Percentiles rank a stretch among this genome's conserved stretches.
Conservation (phyloP, 2,329 filamentous ascomycete species). For the Ophiocordyceps camponoti-floridani region DNA sequence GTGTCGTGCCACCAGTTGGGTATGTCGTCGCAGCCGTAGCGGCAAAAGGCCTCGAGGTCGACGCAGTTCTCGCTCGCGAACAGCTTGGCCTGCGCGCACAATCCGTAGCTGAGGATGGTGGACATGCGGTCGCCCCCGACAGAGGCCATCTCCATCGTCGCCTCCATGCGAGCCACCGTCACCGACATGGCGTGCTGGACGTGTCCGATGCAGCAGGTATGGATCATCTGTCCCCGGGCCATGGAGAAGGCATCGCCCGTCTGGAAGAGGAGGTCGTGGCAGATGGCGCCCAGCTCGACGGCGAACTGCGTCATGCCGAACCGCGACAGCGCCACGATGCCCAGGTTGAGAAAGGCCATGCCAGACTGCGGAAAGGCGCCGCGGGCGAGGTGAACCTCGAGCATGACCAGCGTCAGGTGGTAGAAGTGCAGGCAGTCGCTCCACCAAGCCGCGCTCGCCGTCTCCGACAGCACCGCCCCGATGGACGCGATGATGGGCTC, state of each 20-base stretch:
- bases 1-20: conserved; percentile 55
- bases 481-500: conserved; percentile 42
- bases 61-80: conserved; percentile 51
- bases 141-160: conserved; percentile 46
- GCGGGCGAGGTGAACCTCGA: conserved; percentile 43
- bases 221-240: conserved; percentile 51
- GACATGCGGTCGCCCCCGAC: conserved; percentile 53
- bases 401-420: conserved; percentile 47
- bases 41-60: conserved; percentile 53
- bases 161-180: conserved; percentile 42
- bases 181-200: conserved; percentile 43
- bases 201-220: conserved; percentile 53
- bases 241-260: conserved; percentile 46
- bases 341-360: conserved; percentile 49
- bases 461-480: conserved; percentile 53
- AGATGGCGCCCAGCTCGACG: conserved; percentile 43
- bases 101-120: conserved; percentile 52
- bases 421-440: conserved; percentile 56
- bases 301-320: conserved; percentile 56
- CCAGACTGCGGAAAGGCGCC: conserved; percentile 54
- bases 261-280: conserved; percentile 44
- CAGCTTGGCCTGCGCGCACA: conserved; percentile 47
- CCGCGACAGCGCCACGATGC: conserved; percentile 46
- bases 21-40: conserved; percentile 56
- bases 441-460: conserved; percentile 57